Evolutionary conservation across 768 basidiomycete species (phyloP).

Genomic region (Boletus vinaceobasis): DNA sequence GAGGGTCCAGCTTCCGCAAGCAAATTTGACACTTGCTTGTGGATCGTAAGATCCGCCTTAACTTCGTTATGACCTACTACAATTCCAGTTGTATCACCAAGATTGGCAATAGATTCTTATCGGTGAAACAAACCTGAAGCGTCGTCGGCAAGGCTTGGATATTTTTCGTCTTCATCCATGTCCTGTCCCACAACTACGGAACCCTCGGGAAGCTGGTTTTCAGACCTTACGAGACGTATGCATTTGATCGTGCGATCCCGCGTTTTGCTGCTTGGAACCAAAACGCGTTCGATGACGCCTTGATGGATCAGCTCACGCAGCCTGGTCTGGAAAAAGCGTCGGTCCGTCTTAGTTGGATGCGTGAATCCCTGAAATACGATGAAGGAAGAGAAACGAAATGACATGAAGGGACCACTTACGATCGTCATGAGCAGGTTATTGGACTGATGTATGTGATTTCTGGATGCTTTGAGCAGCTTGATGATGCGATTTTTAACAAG

Average conservation of each 20-base stretch:
- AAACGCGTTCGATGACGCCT: constrained; percentile 71
- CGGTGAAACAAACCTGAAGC: constrained; percentile 28
- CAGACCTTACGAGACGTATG: constrained; percentile 57
- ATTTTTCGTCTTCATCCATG: constrained; percentile 42
- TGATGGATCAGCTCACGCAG: constrained; percentile 70
- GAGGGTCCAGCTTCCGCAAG: constrained; percentile 62
- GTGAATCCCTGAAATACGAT: constrained; percentile 57
- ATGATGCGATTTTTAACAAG: constrained; percentile 69
- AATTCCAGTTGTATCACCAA: not conserved
- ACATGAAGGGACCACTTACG: constrained; percentile 41
- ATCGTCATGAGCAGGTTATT: constrained; percentile 75
- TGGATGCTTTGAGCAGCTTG: constrained; percentile 67
- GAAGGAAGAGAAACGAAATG: not conserved
- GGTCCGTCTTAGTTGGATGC: constrained; percentile 70
- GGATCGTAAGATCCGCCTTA: constrained; percentile 65
- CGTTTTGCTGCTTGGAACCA: constrained; percentile 58
- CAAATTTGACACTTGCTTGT: constrained; percentile 75
- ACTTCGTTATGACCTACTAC: constrained; percentile 38
- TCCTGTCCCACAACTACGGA: constrained; percentile 35
- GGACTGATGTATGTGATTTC: constrained; percentile 66
- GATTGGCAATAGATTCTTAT: not conserved
- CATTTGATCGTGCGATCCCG: constrained; percentile 53
- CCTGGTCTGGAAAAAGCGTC: constrained; percentile 78
- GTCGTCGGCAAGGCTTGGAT: constrained; percentile 27
- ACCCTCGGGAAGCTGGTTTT: constrained; percentile 33